Evolutionary conservation across 192 early-diverging fungal species (phyloP).

Genomic region (Backusella parvicylindrica): DNA sequence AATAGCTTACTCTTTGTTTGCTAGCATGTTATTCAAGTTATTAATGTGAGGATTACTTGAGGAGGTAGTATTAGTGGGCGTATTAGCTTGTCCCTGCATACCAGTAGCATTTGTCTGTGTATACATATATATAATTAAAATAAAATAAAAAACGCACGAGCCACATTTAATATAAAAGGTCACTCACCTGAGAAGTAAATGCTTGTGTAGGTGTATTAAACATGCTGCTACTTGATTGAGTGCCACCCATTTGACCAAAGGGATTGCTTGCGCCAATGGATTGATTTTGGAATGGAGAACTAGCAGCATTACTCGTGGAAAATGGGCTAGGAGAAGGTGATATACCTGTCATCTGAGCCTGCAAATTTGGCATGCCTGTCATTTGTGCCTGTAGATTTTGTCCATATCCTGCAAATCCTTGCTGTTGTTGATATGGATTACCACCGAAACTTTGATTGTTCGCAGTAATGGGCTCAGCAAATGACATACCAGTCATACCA

Average conservation of each 20-base stretch:
- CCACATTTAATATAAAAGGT: not conserved
- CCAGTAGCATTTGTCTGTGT: not conserved
- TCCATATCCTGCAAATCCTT: slow-evolving; percentile 5
- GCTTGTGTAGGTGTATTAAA: slow-evolving; percentile 11
- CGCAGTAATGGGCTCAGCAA: slow-evolving; percentile 7
- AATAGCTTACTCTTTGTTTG: slow-evolving; percentile 9
- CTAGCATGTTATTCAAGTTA: slow-evolving; percentile 22
- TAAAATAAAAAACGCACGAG: not conserved
- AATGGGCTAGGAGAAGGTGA: not conserved
- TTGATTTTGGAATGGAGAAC: not conserved
- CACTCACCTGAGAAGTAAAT: slow-evolving; percentile 7
- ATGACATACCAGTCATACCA: slow-evolving; percentile 11
- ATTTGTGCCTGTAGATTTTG: slow-evolving; percentile 26
- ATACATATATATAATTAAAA: not conserved
- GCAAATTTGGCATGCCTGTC: slow-evolving; percentile 19
- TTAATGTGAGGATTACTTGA: slow-evolving; percentile 15
- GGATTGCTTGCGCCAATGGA: slow-evolving; percentile 6
- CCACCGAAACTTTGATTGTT: not conserved
- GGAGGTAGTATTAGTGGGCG: not conserved
- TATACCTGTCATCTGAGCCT: slow-evolving; percentile 32
- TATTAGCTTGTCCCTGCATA: not conserved
- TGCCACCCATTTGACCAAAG: slow-evolving; percentile 14
- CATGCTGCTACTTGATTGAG: not conserved
- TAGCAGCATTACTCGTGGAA: not conserved
- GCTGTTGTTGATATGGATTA: slow-evolving; percentile 27